Percentiles rank a stretch among this genome's conserved stretches.
Evolutionary conservation across 2,329 filamentous ascomycete genomes (phyloP).

Genomic region (Alternaria metachromatica): DNA sequence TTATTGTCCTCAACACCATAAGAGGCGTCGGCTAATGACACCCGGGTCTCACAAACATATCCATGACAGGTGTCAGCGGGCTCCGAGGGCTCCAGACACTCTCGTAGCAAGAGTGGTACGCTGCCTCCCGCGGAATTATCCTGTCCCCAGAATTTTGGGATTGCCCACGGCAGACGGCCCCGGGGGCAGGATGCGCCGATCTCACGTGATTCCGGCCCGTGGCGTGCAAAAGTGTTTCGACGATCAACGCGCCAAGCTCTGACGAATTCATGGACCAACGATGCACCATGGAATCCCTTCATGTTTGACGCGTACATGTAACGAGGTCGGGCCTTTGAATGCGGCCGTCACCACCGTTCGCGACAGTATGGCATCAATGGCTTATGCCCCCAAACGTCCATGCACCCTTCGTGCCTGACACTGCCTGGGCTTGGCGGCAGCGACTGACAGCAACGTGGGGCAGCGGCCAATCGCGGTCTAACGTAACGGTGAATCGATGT

Average conservation of each 20-base stretch:
- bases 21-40: not conserved
- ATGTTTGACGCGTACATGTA: not conserved
- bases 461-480: slow-evolving; percentile 33
- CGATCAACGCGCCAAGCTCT: not conserved
- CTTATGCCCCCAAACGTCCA: not conserved
- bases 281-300: not conserved
- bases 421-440: not conserved
- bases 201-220: not conserved
- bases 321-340: not conserved
- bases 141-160: not conserved
- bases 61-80: not conserved
- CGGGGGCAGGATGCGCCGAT: not conserved
- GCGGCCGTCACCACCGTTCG: not conserved
- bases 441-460: slow-evolving; percentile 5
- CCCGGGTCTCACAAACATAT: not conserved
- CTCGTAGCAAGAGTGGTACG: not conserved
- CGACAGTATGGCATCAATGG: not conserved
- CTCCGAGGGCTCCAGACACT: not conserved
- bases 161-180: not conserved
- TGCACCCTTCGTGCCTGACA: not conserved
- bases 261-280: not conserved
- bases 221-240: not conserved
- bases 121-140: not conserved
- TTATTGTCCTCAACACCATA: not conserved
- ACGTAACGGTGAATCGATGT: slow-evolving; percentile 12